phyloP scores from a whole-genome alignment of 345 rosid species.

The Brassica juncea region DNA sequence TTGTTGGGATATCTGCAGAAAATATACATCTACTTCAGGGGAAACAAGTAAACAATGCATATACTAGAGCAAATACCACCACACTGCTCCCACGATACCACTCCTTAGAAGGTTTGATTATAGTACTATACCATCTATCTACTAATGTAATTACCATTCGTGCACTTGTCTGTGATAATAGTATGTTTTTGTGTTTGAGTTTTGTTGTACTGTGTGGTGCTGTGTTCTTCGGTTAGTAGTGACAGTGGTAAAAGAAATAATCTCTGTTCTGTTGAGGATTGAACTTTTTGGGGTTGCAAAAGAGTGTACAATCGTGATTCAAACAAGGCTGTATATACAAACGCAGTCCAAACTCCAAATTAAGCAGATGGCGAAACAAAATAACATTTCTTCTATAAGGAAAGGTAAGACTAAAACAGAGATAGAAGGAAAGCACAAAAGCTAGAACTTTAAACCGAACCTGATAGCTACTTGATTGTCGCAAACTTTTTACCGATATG shows the following conservation, averaged over 20 bases:
- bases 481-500: neutral
- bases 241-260: neutral
- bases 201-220: slow-evolving; percentile 1
- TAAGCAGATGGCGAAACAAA: neutral
- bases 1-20: slow-evolving; percentile 55
- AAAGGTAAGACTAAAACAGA: neutral
- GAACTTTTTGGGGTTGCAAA: neutral
- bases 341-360: neutral
- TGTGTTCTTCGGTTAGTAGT: slow-evolving; percentile 1
- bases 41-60: slow-evolving; percentile 49
- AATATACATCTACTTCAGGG: slow-evolving; percentile 79
- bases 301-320: neutral
- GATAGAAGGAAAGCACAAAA: no score
- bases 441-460: no score
- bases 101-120: slow-evolving; percentile 1
- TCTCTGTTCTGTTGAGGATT: neutral
- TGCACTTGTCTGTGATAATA: neutral
- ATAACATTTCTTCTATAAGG: neutral
- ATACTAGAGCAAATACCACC: slow-evolving; percentile 12
- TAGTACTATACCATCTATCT: neutral
- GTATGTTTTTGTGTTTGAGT: neutral
- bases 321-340: neutral
- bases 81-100: neutral
- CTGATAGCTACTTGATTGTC: no score
- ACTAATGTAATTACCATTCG: slow-evolving; percentile 11